Evolutionary conservation across 2,329 filamentous ascomycete genomes (phyloP), one percentile per base, ranked within the genome.

Genomic region (Fusarium devonianum): DNA sequence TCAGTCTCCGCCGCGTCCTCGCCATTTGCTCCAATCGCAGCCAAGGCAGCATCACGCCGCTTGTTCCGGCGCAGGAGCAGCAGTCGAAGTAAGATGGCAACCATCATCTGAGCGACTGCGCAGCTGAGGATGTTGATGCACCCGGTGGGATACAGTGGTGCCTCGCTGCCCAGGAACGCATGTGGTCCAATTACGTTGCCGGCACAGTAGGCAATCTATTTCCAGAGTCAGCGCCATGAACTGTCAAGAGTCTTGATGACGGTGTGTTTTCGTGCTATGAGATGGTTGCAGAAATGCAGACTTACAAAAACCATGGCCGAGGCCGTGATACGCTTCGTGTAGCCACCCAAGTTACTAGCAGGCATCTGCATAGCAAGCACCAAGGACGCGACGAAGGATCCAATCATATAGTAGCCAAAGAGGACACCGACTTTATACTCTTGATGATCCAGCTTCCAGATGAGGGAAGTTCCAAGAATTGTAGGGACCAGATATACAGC

Each of bases 321-420:
- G 1, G 71, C 68, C 0, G 76, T 76, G 8, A 74, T 72, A 4
- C 76, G 70, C 62, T 78, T 78, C 2, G 76, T 78, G 52, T 78
- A 78, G 3, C 76, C 76, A 2, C 71, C 77, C 0, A 80, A 58
- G 19, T 79, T 80, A 4, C 73, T 69, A 1, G 76, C 74, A 1
- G 78, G 78, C 67, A 81, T 73, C 52, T 80, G 81, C 22, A 84
- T 69, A 0, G 79, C 78, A 1, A 83, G 68, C 0, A 83, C 79
- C 7, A 84, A 65, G 2, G 78, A 78, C 1, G 75, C 72, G 2
- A 83, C 81, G 41, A 74, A 83, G 1, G 73, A 67, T 0, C 78
- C 71, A 7, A 71, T 55, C 19, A 82, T 76, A 54, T 83, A 83
- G 57, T 81, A 81, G 1, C 75, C 77, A 16, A 80, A 71, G 1